Percentiles rank a stretch among this genome's conserved stretches.
phyloP scores from a whole-genome alignment of 139 green algal species.

The Astrephomene gubernaculifera region DNA sequence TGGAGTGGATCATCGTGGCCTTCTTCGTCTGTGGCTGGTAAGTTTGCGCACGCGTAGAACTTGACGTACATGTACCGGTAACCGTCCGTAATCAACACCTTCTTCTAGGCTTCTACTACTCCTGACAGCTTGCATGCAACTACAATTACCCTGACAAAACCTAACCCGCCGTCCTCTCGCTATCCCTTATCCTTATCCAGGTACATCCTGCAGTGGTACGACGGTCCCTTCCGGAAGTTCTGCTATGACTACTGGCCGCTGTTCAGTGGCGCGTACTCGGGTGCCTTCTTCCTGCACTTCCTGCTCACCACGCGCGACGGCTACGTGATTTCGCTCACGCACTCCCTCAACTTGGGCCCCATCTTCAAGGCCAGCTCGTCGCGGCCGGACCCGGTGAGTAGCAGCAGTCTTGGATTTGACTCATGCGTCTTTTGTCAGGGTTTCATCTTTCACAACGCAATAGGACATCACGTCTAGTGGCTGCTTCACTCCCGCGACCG shows the following conservation, averaged over 20 bases:
- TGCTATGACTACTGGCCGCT: slow-evolving; percentile 40
- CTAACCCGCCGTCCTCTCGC: too few species aligned
- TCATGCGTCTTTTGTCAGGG: too few species aligned
- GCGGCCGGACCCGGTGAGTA: slow-evolving; percentile 34
- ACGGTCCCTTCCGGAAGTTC: slow-evolving; percentile 35
- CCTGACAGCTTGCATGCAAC: too few species aligned
- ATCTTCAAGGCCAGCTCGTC: slow-evolving; percentile 43
- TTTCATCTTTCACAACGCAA: too few species aligned
- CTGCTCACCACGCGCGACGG: slow-evolving; percentile 50
- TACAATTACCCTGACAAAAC: too few species aligned
- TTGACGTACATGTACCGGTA: too few species aligned
- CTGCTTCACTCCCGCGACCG: too few species aligned
- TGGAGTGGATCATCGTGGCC: slow-evolving; percentile 56
- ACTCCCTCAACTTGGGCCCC: slow-evolving; percentile 43
- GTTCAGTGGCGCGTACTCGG: slow-evolving; percentile 28
- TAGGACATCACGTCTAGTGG: too few species aligned
- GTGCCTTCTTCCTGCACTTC: slow-evolving; percentile 42
- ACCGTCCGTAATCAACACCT: too few species aligned
- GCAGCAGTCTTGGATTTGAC: too few species aligned
- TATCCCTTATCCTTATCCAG: too few species aligned
- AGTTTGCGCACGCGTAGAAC: not conserved
- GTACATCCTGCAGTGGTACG: slow-evolving; percentile 46
- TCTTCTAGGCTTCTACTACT: too few species aligned
- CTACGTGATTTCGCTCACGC: slow-evolving; percentile 43
- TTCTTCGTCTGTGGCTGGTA: slow-evolving; percentile 47